Base-by-base conservation (phyloP, 2,329 filamentous ascomycete genomes). In the Macroventuria anomochaeta region DNA sequence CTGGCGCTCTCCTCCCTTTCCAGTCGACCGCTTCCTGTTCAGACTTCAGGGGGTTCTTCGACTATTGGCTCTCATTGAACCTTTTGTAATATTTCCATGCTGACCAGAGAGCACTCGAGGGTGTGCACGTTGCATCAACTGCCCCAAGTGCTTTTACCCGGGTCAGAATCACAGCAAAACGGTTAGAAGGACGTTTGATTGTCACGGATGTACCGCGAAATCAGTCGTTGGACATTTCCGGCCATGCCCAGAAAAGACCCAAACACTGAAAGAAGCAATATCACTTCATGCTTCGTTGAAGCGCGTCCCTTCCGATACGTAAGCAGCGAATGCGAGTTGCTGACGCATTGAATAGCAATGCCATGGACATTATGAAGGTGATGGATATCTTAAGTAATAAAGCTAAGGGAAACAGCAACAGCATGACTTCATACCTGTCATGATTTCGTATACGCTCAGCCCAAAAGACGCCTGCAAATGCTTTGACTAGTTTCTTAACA, bases 1-100 rank as follows among this genome's bases (percentile, higher is more conserved):
- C 55, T 56, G 28, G 46, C 39, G 21, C 17, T 23, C 18, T 33
- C 38, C 42, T 54, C 57, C 50, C 47, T 54, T 52, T 44, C 13
- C 21, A 28, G 31, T 34, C 20, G 20, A 41, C 21, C 32, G 15
- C n/a, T 32, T 3, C 2, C 21, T 11, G 32, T n/a, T 38, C 5
- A 20, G 15, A 21, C 10, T 20, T 31, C 29, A 18, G 46, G 37
- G 34, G 12, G n/a, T 11, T n/a, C 7, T 23, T 5, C 26, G 29
- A 33, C 8, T 8, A 39, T n/a, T 40, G 33, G 21, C 29, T 34
- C 13, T 32, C n/a, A 33, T 33, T 44, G 26, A 5, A 26, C 18
- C 36, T n/a, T 26, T 26, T 23, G 17, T 34, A 33, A 15, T 13
- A 34, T 18, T 5, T 18, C 7, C 5, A 21, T 34, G 20, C 29